Evolutionary conservation across 2,329 filamentous ascomycete genomes (phyloP).

Genomic region (Aspergillus quadricinctus): DNA sequence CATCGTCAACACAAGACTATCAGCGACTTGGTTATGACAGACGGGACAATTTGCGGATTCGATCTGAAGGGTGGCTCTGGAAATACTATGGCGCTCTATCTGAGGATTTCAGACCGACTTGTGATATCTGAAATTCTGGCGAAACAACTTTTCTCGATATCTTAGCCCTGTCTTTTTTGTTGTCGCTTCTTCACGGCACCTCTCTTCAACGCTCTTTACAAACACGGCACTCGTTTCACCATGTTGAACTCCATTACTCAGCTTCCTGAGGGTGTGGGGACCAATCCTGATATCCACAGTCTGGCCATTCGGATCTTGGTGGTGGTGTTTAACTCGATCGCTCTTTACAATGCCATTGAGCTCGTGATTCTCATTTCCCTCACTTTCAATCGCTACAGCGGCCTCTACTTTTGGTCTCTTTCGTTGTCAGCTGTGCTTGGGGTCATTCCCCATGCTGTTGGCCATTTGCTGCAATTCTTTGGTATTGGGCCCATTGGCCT

Average conservation of each 20-base stretch:
- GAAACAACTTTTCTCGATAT: not conserved
- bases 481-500: constrained; percentile 30
- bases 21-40: not conserved
- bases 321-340: constrained; percentile 37
- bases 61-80: not conserved
- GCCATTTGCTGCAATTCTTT: constrained; percentile 40
- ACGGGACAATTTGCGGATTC: not conserved
- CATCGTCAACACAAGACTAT: not conserved
- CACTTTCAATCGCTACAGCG: constrained; percentile 33
- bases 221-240: not conserved
- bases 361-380: constrained; percentile 35
- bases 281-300: constrained; percentile 22
- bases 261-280: constrained; percentile 26
- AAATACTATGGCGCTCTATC: not conserved
- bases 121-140: not conserved
- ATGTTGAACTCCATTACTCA: constrained; percentile 15
- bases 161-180: not conserved
- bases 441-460: constrained; percentile 35
- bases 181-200: not conserved
- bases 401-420: constrained; percentile 42
- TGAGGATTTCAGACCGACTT: not conserved
- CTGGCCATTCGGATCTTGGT: constrained; percentile 24
- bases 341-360: constrained; percentile 46
- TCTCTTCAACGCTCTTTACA: not conserved
- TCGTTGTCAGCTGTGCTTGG: constrained; percentile 32